A percentile compares a stretch with the other conserved stretches of the same genome.
These are phyloP conservation scores for Fusarium pseudocircinatum DNA, from an alignment of 2,329 filamentous ascomycete species.

Conservation along the genomic window DNA sequence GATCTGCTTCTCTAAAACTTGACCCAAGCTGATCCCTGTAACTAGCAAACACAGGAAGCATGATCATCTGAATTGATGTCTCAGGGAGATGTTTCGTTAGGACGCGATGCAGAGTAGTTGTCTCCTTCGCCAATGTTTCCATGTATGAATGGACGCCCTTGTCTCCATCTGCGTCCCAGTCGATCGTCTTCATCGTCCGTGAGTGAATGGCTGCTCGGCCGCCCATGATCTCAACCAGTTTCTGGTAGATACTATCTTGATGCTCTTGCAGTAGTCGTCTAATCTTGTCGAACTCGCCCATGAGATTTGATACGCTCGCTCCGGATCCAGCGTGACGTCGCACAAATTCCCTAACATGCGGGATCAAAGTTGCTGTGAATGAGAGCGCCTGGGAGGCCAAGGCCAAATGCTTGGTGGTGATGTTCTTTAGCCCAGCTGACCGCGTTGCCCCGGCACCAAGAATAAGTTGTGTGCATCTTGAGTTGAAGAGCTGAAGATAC, in stretches of 20 bases:
- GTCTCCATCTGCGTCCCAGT: slow-evolving; percentile 71
- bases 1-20: slow-evolving; percentile 71
- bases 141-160: slow-evolving; percentile 74
- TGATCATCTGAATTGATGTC: slow-evolving; percentile 80
- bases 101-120: slow-evolving; percentile 83
- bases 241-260: slow-evolving; percentile 89
- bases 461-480: slow-evolving; percentile 93
- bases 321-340: slow-evolving; percentile 74
- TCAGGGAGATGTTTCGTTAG: slow-evolving; percentile 84
- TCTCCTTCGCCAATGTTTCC: slow-evolving; percentile 88
- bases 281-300: slow-evolving; percentile 89
- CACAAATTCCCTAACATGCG: slow-evolving; percentile 90
- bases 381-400: slow-evolving; percentile 89
- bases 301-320: slow-evolving; percentile 65
- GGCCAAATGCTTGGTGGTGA: slow-evolving; percentile 93
- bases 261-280: slow-evolving; percentile 87
- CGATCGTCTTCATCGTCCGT: slow-evolving; percentile 76
- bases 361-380: slow-evolving; percentile 87
- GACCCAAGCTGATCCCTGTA: slow-evolving; percentile 83
- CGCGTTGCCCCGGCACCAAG: slow-evolving; percentile 91
- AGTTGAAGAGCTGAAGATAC: slow-evolving; percentile 94
- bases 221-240: slow-evolving; percentile 92
- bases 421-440: slow-evolving; percentile 91
- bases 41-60: slow-evolving; percentile 83
- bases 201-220: slow-evolving; percentile 78